phyloP scores from a whole-genome alignment of 345 rosid species.

The Eucalyptus coolabah region DNA sequence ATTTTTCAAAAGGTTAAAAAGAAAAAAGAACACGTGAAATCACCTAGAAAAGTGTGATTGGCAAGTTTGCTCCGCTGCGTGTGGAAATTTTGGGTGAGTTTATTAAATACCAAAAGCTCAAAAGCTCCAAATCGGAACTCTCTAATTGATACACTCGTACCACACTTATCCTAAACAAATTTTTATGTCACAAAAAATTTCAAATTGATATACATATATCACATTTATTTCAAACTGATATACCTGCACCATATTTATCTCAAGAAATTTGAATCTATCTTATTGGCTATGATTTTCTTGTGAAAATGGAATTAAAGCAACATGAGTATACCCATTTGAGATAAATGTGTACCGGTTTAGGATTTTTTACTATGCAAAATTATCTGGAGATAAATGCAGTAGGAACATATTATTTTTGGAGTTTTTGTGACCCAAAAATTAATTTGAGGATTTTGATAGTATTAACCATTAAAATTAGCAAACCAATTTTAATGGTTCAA shows the following conservation, averaged over 20 bases:
- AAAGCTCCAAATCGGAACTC: not conserved
- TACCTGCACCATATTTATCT: not conserved
- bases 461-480: not conserved
- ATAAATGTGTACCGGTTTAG: rapidly evolving
- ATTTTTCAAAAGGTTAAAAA: not conserved
- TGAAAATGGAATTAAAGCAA: no score
- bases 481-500: not conserved
- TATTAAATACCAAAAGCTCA: not conserved
- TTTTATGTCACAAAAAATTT: not conserved
- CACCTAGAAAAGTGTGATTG: not conserved
- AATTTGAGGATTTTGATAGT: not conserved
- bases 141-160: rapidly evolving
- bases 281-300: no score
- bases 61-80: not conserved
- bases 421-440: not conserved
- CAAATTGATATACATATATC: rapidly evolving
- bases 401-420: not conserved
- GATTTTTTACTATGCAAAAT: not conserved
- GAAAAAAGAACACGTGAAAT: not conserved
- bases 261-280: no score
- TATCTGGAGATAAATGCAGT: not conserved
- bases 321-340: not conserved
- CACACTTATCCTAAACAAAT: not conserved
- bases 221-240: not conserved
- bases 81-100: not conserved